Evolutionary conservation across 768 basidiomycete species (phyloP), one percentile per base, ranked within the genome.

Genomic region (Leccinum broughii): DNA sequence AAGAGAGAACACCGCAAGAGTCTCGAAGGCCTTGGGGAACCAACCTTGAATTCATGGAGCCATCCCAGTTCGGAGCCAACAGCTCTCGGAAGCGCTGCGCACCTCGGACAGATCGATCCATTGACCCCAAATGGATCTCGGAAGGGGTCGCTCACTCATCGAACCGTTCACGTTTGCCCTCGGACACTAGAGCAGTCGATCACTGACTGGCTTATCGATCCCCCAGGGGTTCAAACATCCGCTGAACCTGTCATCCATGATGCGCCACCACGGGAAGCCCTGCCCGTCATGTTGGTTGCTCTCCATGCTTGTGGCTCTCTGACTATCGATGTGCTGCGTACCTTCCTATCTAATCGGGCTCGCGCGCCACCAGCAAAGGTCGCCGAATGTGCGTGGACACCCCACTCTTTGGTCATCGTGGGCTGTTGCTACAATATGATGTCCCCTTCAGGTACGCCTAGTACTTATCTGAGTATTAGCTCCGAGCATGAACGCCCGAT

Each of bases 341-440:
- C 83, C 50, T 83, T 83, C 64, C 59, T 81, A 65, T 65, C 66
- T 13, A 64, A 64, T 72, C 70, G 59, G 32, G 55, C 52, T n/a
- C 59, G 53, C 54, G 44, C 22, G 60, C 54, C 54, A 62, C 62
- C 35, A 44, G 14, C 26, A 52, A 34, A 51, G 41, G 44, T 35
- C 46, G 46, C 48, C 22, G 32, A 30, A 20, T 30, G n/a, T 22
- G 15, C 10, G 44, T 90, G 88, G 89, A 72, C 65, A 48, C 78
- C 85, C 5, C 76, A 77, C 15, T 84, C 77, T 3, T 76, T 83
- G 1, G 79, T 89, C 48, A 79, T 85, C 8, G 89, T 91, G 15
- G 89, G 90, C 3, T 92, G 90, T 62, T 92, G 90, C 70, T 92
- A 92, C 71, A 91, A 92, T 68, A 77, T 89, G 62, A 81, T 91